Percentiles rank a stretch among this genome's conserved stretches.
Evolutionary conservation across 306 rosid genomes (phyloP).

Genomic region (Senna siamea): DNA sequence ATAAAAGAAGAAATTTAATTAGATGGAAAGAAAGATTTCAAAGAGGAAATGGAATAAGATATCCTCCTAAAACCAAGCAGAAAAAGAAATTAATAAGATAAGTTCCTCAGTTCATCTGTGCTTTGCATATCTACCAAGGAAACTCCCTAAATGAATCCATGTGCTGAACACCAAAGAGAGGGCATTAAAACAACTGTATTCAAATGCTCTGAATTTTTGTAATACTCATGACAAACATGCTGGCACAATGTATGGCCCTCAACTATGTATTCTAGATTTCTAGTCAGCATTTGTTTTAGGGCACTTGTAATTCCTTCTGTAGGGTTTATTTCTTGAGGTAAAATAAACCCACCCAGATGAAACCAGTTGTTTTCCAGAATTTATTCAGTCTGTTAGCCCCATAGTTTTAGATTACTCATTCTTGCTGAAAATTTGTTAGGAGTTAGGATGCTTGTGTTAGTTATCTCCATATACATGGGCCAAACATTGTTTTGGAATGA

Average conservation of each 20-base stretch:
- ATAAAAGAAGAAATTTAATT: background rate
- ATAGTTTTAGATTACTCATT: no score
- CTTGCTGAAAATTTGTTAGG: slow-evolving; percentile 19
- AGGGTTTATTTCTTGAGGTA: background rate
- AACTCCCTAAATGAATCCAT: background rate
- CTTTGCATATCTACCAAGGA: background rate
- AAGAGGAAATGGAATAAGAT: background rate
- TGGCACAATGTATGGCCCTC: slow-evolving; percentile 20
- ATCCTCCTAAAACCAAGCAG: slow-evolving; percentile 8
- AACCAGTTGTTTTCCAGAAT: background rate
- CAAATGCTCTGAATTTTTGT: slow-evolving; percentile 3
- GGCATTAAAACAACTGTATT: background rate
- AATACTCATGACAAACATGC: slow-evolving; percentile 11
- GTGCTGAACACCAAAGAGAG: background rate
- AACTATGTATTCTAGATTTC: slow-evolving; percentile 7
- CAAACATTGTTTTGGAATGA: background rate
- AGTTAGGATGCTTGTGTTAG: slow-evolving; percentile 26
- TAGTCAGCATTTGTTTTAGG: slow-evolving; percentile 14
- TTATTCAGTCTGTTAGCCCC: no score
- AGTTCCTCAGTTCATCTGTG: background rate
- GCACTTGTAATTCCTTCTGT: slow-evolving; percentile 20
- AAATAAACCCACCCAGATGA: slow-evolving; percentile 6
- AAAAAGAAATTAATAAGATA: slow-evolving; percentile 3
- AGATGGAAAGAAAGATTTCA: background rate
- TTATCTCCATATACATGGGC: slow-evolving; percentile 7